Conservation (phyloP, 2,329 filamentous ascomycete genomes). For the Hyphodiscus sp. region DNA sequence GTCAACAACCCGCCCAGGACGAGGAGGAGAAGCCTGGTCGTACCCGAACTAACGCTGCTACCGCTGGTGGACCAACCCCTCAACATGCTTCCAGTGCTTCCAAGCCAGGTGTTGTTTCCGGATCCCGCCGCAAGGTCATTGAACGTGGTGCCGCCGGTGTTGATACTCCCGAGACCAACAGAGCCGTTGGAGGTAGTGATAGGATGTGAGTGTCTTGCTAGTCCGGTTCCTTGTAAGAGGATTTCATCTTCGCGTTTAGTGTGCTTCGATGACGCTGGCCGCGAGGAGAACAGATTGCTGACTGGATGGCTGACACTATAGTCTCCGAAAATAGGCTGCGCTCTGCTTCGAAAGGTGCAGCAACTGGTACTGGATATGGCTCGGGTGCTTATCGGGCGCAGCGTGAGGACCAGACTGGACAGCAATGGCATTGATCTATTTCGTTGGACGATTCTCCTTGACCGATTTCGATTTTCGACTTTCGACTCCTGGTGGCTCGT, state of each 20-base stretch:
- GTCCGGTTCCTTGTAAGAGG: slow-evolving; percentile 69
- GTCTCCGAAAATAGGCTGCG: slow-evolving; percentile 81
- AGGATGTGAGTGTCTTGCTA: slow-evolving; percentile 84
- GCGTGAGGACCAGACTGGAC: slow-evolving; percentile 40
- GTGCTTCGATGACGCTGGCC: slow-evolving; percentile 68
- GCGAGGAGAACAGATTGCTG: slow-evolving; percentile 64
- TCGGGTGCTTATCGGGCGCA: slow-evolving; percentile 44
- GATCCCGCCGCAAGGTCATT: slow-evolving; percentile 77
- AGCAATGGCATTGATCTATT: slow-evolving; percentile 31
- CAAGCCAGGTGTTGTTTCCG: slow-evolving; percentile 68
- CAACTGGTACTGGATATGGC: slow-evolving; percentile 37
- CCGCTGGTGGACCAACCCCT: slow-evolving; percentile 52
- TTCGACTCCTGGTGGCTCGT: slow-evolving; percentile 24
- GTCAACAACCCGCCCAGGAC: slow-evolving; percentile 58
- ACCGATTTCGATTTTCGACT: slow-evolving; percentile 22
- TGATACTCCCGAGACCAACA: slow-evolving; percentile 66
- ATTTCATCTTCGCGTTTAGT: slow-evolving; percentile 81
- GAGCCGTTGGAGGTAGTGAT: slow-evolving; percentile 73
- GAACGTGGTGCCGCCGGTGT: slow-evolving; percentile 53
- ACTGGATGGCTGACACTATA: slow-evolving; percentile 75
- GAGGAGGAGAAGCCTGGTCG: slow-evolving; percentile 71
- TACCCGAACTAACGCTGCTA: slow-evolving; percentile 58
- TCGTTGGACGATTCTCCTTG: slow-evolving; percentile 23
- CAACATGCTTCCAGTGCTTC: slow-evolving; percentile 47
- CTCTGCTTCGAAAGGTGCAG: slow-evolving; percentile 70